These are phyloP conservation scores for Psilocybe tampanensis DNA, from an alignment of 768 basidiomycete genomes.

Conservation along the genomic window DNA sequence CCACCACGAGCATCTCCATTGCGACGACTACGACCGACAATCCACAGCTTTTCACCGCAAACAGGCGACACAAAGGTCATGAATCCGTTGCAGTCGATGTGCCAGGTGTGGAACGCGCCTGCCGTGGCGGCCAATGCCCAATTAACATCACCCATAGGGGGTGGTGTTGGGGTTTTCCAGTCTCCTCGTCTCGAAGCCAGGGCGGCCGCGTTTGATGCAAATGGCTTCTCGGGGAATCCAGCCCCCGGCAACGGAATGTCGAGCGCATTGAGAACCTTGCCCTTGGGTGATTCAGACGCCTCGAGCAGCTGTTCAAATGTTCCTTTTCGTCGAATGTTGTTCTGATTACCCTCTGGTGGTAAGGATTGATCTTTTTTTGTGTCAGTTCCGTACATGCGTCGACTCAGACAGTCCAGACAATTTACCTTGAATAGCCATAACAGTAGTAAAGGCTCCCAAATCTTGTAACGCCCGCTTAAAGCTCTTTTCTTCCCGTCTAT, in stretches of 20 bases:
- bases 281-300: not conserved
- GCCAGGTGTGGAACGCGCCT: not conserved
- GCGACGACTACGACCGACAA: not conserved
- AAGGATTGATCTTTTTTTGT: not conserved
- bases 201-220: not conserved
- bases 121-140: not conserved
- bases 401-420: not conserved
- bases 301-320: not conserved
- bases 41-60: not conserved
- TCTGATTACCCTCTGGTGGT: not conserved
- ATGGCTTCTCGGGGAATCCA: not conserved
- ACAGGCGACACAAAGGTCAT: not conserved
- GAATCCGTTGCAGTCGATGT: not conserved
- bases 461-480: not conserved
- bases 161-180: not conserved
- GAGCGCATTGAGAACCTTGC: not conserved
- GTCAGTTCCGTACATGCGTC: too few species aligned
- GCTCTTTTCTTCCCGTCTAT: not conserved
- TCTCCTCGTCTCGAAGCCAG: not conserved
- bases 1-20: not conserved
- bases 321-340: not conserved
- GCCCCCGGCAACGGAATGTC: not conserved
- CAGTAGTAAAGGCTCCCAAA: not conserved
- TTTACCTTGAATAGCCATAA: not conserved
- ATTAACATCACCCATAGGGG: not conserved